Evolutionary conservation across 176 grass and related monocot species (phyloP), one percentile per base, ranked within the genome.

Genomic region (Oryza glaberrima): DNA sequence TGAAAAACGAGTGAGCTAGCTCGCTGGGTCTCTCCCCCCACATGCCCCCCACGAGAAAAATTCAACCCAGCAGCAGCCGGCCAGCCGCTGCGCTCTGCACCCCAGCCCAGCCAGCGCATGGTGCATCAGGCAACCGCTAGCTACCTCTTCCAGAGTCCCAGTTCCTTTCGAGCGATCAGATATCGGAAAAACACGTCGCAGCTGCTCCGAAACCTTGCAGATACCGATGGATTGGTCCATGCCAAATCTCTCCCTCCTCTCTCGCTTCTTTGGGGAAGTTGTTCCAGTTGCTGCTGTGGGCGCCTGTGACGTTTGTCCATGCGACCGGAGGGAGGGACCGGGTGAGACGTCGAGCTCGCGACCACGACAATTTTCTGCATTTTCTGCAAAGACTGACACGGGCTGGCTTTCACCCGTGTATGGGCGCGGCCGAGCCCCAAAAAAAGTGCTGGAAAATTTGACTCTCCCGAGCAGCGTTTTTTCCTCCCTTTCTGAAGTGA

Each of bases 401-500:
- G 26, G 48, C 35, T 36, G 35, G 48, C 30, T 79, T 90, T 47
- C n/a, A 40, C 64, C 66, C 3, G 4, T 35, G 63, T 13, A 36
- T 71, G 38, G 65, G 72, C 38, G 26, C 26, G 22, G 47, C 84
- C 61, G 8, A 78, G 9, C 6, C 75, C 9, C 36, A 83, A 86
- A 72, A 72, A 86, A 86, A 66, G 60, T 67, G 19, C 23, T 16
- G 16, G 36, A 48, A 69, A 46, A 11, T 41, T 30, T n/a, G 26
- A 78, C 46, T 8, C 1, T 10, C 8, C 1, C 9, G 26, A 1
- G 56, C 60, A 60, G 68, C 4, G 6, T 0, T 16, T 36, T 77
- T 83, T 23, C 75, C 80, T 76, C 40, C 80, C 40, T 76, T 90
- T 76, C 49, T 0, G 64, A 76, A 80, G 28, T 75, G 84, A 43